A percentile compares a stretch with the other conserved stretches of the same genome.
Evolutionary conservation across 306 rosid genomes (phyloP).

Genomic region (Dryas drummondii): DNA sequence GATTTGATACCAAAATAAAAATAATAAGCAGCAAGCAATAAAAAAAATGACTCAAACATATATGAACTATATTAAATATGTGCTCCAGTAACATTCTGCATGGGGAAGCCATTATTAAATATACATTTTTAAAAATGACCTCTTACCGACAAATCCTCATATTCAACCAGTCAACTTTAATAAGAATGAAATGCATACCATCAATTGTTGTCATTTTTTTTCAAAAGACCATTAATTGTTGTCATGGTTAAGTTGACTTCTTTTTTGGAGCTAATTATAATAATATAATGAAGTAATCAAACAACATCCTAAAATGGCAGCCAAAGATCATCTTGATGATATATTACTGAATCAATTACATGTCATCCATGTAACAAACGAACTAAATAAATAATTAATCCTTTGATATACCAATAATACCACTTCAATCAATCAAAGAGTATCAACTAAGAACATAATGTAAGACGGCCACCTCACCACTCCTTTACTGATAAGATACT

Average conservation of each 20-base stretch:
- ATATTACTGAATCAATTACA: background rate
- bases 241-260: background rate
- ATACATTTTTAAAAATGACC: background rate
- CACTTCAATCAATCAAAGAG: constrained; percentile 9
- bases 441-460: background rate
- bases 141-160: background rate
- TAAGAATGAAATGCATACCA: background rate
- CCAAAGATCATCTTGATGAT: background rate
- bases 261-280: background rate
- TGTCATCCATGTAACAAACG: background rate
- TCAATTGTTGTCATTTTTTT: background rate
- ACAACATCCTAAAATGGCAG: background rate
- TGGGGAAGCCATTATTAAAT: background rate
- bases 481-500: constrained; percentile 61
- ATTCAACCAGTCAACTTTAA: background rate
- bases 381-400: background rate
- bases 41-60: background rate
- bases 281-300: background rate
- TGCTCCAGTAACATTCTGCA: background rate
- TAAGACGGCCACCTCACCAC: constrained; percentile 54
- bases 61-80: background rate
- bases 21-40: no score
- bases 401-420: background rate
- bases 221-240: background rate
- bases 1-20: no score